Evolutionary conservation across 2,329 filamentous ascomycete genomes (phyloP).

Genomic region (Aaosphaeria arxii): DNA sequence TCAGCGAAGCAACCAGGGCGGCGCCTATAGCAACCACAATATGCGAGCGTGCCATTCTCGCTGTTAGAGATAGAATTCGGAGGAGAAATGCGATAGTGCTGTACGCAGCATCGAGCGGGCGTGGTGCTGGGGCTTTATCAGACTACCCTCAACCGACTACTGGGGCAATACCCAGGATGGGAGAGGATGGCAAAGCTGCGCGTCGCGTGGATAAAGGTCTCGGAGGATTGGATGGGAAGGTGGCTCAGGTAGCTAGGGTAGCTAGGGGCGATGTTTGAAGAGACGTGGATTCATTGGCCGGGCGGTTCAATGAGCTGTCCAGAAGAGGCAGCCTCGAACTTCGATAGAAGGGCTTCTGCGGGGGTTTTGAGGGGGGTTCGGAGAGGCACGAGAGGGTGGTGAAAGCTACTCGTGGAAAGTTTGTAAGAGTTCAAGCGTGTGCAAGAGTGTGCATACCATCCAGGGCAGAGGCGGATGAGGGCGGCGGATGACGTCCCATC

Average conservation of each 20-base stretch:
- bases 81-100: slow-evolving; percentile 12
- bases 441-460: too few relatives aligned
- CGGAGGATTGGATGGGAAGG: neutral
- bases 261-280: neutral
- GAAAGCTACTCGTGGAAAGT: too few relatives aligned
- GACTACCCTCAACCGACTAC: neutral
- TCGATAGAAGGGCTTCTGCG: too few relatives aligned
- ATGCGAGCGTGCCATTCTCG: slow-evolving; percentile 39
- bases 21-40: slow-evolving; percentile 36
- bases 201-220: slow-evolving; percentile 1
- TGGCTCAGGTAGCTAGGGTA: neutral
- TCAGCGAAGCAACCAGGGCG: slow-evolving; percentile 29
- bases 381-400: too few relatives aligned
- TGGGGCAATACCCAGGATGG: neutral
- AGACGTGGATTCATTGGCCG: neutral
- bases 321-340: too few relatives aligned
- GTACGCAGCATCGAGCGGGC: slow-evolving; percentile 2
- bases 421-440: too few relatives aligned
- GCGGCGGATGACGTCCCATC: too few relatives aligned
- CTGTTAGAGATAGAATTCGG: slow-evolving; percentile 12
- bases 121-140: neutral
- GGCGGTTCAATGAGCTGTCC: neutral
- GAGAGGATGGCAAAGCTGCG: neutral
- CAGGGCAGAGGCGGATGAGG: too few relatives aligned
- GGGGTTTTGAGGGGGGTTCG: too few relatives aligned